phyloP scores from a whole-genome alignment of 148 eudicot genomes.

The Rhododendron williamsianum region DNA sequence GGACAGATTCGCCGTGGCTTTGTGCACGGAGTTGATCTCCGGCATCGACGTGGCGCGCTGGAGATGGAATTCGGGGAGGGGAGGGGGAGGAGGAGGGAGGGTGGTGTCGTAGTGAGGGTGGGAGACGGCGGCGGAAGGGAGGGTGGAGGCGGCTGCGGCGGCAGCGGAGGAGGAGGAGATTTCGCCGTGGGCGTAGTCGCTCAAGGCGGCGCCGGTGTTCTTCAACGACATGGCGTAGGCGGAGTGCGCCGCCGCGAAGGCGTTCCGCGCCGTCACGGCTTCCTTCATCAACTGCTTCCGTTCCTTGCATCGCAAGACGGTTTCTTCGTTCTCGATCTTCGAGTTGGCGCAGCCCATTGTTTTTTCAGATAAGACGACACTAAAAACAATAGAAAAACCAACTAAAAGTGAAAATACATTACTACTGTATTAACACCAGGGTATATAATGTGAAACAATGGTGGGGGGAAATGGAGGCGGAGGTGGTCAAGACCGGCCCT shows the following conservation, averaged over 20 bases:
- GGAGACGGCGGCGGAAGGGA: background rate
- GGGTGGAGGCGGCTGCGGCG: background rate
- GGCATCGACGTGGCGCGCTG: slow-evolving; percentile 81
- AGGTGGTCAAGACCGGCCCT: background rate
- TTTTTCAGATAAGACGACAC: too few species aligned
- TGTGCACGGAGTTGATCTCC: slow-evolving; percentile 27
- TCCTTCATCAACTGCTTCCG: slow-evolving; percentile 54
- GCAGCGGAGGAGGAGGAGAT: slow-evolving; percentile 24
- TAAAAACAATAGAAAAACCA: too few species aligned
- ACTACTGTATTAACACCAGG: background rate
- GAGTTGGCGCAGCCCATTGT: slow-evolving; percentile 79
- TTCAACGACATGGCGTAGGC: slow-evolving; percentile 48
- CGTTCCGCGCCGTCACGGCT: slow-evolving; percentile 62
- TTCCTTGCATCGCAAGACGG: slow-evolving; percentile 68
- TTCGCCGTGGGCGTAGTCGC: slow-evolving; percentile 60
- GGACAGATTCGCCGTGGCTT: slow-evolving; percentile 10
- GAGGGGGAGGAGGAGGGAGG: slow-evolving; percentile 24
- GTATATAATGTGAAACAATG: background rate
- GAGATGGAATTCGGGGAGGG: slow-evolving; percentile 32
- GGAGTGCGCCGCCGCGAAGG: slow-evolving; percentile 70
- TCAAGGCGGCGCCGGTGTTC: slow-evolving; percentile 71
- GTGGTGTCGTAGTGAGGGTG: slow-evolving; percentile 3
- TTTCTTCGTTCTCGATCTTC: slow-evolving; percentile 86
- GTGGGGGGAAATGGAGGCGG: background rate
- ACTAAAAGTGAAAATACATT: background rate